Percentiles rank a stretch among this genome's conserved stretches.
phyloP scores from a whole-genome alignment of 768 basidiomycete species.

The Pisolithus tinctorius region DNA sequence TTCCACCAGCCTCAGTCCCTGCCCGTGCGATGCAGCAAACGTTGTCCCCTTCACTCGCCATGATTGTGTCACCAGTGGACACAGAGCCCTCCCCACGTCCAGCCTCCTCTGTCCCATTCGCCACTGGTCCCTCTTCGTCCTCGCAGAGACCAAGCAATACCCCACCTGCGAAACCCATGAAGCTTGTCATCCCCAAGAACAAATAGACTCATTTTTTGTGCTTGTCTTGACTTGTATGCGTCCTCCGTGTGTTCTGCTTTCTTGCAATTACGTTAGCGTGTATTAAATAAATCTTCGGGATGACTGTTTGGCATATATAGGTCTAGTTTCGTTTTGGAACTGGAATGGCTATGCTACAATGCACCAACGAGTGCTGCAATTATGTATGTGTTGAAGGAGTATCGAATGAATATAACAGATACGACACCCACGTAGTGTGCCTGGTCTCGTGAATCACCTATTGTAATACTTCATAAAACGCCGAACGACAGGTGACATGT shows the following conservation, averaged over 20 bases:
- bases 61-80: constrained; percentile 30
- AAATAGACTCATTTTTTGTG: constrained; percentile 14
- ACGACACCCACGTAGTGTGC: background rate
- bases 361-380: background rate
- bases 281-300: background rate
- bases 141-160: constrained; percentile 19
- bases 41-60: constrained; percentile 27
- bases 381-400: background rate
- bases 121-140: constrained; percentile 8
- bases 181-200: constrained; percentile 24
- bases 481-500: background rate
- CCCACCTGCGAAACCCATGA: constrained; percentile 23
- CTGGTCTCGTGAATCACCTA: background rate
- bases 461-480: background rate
- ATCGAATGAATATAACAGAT: background rate
- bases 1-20: constrained; percentile 17
- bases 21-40: constrained; percentile 29
- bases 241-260: constrained; percentile 1
- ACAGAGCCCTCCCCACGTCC: constrained; percentile 27
- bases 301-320: background rate
- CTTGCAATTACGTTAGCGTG: background rate
- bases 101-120: constrained; percentile 20
- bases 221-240: background rate
- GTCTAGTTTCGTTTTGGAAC: background rate
- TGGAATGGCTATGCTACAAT: background rate